These are phyloP conservation scores for Penicillium macrosclerotiorum DNA, from an alignment of 495 filamentous ascomycete species.

Conservation along the genomic window DNA sequence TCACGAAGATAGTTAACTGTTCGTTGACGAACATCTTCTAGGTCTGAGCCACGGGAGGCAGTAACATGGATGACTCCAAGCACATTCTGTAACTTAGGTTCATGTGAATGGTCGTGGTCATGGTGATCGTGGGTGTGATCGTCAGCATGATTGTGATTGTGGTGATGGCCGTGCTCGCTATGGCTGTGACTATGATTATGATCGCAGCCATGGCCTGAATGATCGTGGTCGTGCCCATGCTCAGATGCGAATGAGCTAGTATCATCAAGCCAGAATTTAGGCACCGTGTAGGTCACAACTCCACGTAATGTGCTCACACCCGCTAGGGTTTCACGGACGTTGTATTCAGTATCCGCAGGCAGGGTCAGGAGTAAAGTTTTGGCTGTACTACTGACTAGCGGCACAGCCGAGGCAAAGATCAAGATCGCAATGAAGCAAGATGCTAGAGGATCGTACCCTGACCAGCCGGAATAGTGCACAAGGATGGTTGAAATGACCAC, in stretches of 20 bases:
- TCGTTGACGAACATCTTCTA: slow-evolving; percentile 74
- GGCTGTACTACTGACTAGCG: slow-evolving; percentile 82
- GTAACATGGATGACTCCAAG: slow-evolving; percentile 82
- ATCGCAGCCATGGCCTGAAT: slow-evolving; percentile 11
- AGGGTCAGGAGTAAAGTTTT: slow-evolving; percentile 78
- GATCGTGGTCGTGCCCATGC: slow-evolving; percentile 15
- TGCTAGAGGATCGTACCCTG: slow-evolving; percentile 93
- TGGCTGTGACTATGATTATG: slow-evolving; percentile 15
- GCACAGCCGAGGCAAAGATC: slow-evolving; percentile 85
- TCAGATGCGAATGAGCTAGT: slow-evolving; percentile 37
- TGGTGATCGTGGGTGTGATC: slow-evolving; percentile 1
- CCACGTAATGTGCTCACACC: slow-evolving; percentile 81
- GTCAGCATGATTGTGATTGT: slow-evolving; percentile 12
- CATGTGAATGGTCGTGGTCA: slow-evolving; percentile 19
- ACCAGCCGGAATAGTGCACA: slow-evolving; percentile 82
- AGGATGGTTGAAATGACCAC: slow-evolving; percentile 90
- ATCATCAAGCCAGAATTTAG: slow-evolving; percentile 92
- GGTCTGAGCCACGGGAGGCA: slow-evolving; percentile 63
- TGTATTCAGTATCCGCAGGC: slow-evolving; percentile 84
- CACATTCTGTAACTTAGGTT: slow-evolving; percentile 47
- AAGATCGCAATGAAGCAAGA: slow-evolving; percentile 91
- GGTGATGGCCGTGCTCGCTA: slow-evolving; percentile 9
- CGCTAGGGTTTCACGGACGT: slow-evolving; percentile 77
- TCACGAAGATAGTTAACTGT: slow-evolving; percentile 56
- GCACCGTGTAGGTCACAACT: slow-evolving; percentile 80